Evolutionary conservation across 2,329 filamentous ascomycete species (phyloP).

Genomic region (Fusarium nodosum): DNA sequence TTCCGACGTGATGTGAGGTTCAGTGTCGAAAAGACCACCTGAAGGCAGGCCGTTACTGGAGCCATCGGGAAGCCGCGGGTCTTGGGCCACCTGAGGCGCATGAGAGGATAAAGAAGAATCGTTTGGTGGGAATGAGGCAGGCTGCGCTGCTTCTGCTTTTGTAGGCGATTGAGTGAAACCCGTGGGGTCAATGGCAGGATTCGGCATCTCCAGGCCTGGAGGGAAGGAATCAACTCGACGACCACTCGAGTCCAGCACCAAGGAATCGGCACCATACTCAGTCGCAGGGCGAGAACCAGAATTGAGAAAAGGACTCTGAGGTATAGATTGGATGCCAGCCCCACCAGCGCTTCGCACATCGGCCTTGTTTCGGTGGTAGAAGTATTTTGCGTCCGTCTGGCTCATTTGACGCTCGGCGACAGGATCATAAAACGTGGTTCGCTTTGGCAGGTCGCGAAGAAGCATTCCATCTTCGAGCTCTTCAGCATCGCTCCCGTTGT

Average conservation of each 20-base stretch:
- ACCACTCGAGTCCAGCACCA: slow-evolving; percentile 51
- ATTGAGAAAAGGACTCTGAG: slow-evolving; percentile 62
- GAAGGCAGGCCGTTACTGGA: slow-evolving; percentile 43
- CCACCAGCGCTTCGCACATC: slow-evolving; percentile 61
- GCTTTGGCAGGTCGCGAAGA: slow-evolving; percentile 71
- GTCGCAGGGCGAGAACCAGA: slow-evolving; percentile 54
- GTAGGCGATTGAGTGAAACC: slow-evolving; percentile 28
- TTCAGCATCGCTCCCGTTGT: slow-evolving; percentile 46
- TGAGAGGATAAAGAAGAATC: slow-evolving; percentile 25
- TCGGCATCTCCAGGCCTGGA: slow-evolving; percentile 58
- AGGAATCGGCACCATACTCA: slow-evolving; percentile 56
- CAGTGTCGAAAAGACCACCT: slow-evolving; percentile 74
- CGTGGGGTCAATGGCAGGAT: slow-evolving; percentile 33
- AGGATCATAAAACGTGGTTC: slow-evolving; percentile 93
- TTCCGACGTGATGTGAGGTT: slow-evolving; percentile 86
- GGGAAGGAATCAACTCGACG: slow-evolving; percentile 39
- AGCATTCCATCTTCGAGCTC: slow-evolving; percentile 69
- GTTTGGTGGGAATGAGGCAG: slow-evolving; percentile 12
- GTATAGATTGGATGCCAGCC: slow-evolving; percentile 59
- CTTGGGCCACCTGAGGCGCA: slow-evolving; percentile 23
- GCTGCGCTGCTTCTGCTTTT: slow-evolving; percentile 29
- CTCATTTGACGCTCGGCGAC: slow-evolving; percentile 94
- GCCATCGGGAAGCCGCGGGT: slow-evolving; percentile 32
- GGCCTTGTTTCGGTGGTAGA: slow-evolving; percentile 90
- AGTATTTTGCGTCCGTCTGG: slow-evolving; percentile 93